Conservation (phyloP, 2,329 filamentous ascomycete species). For the Cladosporium cucumerinum region DNA sequence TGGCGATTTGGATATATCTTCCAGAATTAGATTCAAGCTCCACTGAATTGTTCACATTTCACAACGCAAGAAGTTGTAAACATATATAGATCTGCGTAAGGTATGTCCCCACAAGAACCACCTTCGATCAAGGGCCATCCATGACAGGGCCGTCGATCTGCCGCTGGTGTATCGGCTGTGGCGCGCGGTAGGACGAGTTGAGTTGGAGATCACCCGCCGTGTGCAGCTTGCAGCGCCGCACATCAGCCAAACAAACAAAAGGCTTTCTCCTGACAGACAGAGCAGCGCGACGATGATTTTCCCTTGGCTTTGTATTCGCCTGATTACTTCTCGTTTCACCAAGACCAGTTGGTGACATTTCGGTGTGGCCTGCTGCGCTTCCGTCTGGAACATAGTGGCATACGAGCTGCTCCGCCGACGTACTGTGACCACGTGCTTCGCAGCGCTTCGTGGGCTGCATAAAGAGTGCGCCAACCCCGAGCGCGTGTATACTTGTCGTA, state of each 20-base stretch:
- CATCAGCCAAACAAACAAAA: constrained; percentile 2
- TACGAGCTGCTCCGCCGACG: constrained; percentile 5
- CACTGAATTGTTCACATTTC: background rate
- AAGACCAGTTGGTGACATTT: background rate
- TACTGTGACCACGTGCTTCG: constrained; percentile 6
- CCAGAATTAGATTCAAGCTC: background rate
- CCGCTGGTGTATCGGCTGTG: background rate
- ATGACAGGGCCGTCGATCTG: background rate
- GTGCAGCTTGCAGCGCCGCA: background rate
- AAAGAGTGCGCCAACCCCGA: background rate
- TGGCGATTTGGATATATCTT: background rate
- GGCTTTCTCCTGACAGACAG: constrained; percentile 1
- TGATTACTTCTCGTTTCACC: background rate
- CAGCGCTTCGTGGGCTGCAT: background rate
- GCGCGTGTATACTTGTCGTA: background rate
- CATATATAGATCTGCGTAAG: background rate
- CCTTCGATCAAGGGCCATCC: background rate
- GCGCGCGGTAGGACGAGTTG: constrained; percentile 7
- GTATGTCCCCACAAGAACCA: background rate
- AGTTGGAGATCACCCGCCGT: constrained; percentile 4
- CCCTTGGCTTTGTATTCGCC: background rate
- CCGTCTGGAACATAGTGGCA: constrained; percentile 11
- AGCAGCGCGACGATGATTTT: background rate
- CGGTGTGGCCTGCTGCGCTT: constrained; percentile 9
- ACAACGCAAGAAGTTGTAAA: background rate